phyloP scores from a whole-genome alignment of 257 asterid species.

The Solanum chiquidenum region DNA sequence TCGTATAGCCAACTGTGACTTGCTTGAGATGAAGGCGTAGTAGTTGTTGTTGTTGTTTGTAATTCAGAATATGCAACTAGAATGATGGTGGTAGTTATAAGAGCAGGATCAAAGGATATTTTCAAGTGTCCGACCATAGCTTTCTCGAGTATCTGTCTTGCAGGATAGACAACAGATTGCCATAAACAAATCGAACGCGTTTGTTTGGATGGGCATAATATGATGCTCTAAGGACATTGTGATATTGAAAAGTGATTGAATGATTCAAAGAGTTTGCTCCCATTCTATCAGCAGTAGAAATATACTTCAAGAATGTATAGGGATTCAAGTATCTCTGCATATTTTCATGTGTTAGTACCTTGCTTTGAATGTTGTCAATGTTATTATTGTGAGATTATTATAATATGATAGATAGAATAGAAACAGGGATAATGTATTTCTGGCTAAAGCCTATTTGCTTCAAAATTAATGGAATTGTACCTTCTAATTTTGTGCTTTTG shows the following conservation, averaged over 20 bases:
- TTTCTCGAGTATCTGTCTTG: not conserved
- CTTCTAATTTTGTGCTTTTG: not conserved
- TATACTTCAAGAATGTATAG: not conserved
- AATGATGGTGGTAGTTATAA: not conserved
- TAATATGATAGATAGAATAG: not conserved
- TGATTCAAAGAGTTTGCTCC: not conserved
- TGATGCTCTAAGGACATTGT: not conserved
- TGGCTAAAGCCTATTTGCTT: not conserved
- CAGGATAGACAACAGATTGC: not conserved
- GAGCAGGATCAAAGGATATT: not conserved
- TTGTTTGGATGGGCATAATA: not conserved
- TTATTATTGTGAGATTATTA: not conserved
- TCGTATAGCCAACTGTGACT: not conserved
- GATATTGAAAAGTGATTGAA: not conserved
- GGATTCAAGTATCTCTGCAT: not conserved
- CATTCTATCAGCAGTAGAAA: not conserved
- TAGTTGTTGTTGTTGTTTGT: not conserved
- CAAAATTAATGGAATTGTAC: not conserved
- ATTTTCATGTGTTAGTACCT: not conserved
- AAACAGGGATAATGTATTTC: not conserved
- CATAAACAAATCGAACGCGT: not conserved
- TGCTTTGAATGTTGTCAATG: not conserved
- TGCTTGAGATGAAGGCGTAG: not conserved
- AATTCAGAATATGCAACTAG: not conserved
- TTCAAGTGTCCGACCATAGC: not conserved